Base-by-base conservation (phyloP, 495 filamentous ascomycete species). In the Talaromyces proteolyticus region DNA sequence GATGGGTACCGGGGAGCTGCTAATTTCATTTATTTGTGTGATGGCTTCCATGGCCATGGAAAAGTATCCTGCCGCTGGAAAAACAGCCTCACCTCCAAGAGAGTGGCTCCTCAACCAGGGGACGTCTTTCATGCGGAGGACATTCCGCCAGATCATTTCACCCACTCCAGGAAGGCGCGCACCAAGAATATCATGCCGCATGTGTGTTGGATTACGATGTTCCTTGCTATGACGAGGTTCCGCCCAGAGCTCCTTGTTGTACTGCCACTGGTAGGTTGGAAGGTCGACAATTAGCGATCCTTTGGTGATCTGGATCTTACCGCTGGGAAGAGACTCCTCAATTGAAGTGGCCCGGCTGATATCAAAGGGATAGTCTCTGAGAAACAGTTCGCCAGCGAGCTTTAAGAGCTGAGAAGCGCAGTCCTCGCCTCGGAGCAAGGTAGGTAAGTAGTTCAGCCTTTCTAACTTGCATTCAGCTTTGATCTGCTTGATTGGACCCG, bases 401-500 rank as follows among this genome's bases (percentile, higher is more conserved):
- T 42, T 50, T 38, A 56, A 23, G 16, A 49, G 7, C 16, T 6
- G 20, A 22, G 18, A 10, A 42, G 37, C 4, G 42, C 41, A 16
- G 42, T 48, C 7, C 3, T 21, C 11, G 3, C 25, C 24, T 4
- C 69, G 55, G 14, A 52, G 18, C 3, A 73, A 29, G 0, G 65
- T 53, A 2, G 62, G 29, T 11, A 58, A n/a, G 51, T 74, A 63
- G 5, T 5, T 6, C 5, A 29, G 25, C 5, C 12, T 5, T 6
- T 12, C 12, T 6, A 29, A 29, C 25, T 29, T 12, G 12, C 12
- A 6, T 5, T 5, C 25, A 5, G 25, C 5, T 5, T 12, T 6
- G 4, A 75, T 80, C 47, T 85, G 75, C 54, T 75, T 75, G 22
- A 84, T 56, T 3, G 83, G 81, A 0, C 76, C 78, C 44, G 78